phyloP scores from a whole-genome alignment of 352 stramenopile genomes.

The Phytophthora hibernalis region DNA sequence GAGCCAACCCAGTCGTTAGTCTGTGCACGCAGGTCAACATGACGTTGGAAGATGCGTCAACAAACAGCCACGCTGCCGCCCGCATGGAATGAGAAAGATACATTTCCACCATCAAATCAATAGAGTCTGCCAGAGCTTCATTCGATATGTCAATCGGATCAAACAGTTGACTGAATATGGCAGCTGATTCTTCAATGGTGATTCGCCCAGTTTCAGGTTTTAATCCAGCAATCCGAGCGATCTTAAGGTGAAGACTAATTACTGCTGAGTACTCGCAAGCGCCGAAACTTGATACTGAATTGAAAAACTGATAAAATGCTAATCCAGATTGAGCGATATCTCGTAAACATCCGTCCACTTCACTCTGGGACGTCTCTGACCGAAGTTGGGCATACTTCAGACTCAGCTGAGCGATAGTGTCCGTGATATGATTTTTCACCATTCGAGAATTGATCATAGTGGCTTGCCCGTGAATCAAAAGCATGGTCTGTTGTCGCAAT shows the following conservation, averaged over 20 bases:
- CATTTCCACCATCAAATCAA: conserved; percentile 8
- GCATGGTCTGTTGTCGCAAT: conserved; percentile 14
- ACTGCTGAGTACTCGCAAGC: conserved; percentile 25
- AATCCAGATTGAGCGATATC: conserved; percentile 26
- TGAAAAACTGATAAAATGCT: conserved; percentile 27
- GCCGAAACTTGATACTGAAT: conserved; percentile 19
- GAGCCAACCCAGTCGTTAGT: conserved; percentile 15
- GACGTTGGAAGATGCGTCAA: conserved; percentile 8
- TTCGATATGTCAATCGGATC: conserved; percentile 28
- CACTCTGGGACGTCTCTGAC: conserved; percentile 1
- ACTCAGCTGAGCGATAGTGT: conserved; percentile 18
- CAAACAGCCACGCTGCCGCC: conserved; percentile 24
- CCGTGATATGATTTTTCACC: conserved; percentile 20
- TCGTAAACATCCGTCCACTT: conserved; percentile 1
- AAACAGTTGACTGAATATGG: conserved; percentile 14
- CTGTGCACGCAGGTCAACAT: conserved; percentile 14
- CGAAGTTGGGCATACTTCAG: conserved; percentile 21
- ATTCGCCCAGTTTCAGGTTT: conserved; percentile 9
- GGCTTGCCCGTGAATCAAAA: conserved; percentile 7
- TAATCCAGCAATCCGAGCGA: conserved; percentile 12
- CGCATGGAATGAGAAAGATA: conserved; percentile 19
- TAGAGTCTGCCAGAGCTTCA: conserved; percentile 26
- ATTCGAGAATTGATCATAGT: conserved; percentile 5
- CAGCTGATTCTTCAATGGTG: conserved; percentile 8
- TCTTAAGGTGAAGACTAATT: conserved; percentile 23